These are phyloP conservation scores for Quercus parvula DNA, from an alignment of 306 rosid genomes.

Conservation along the genomic window DNA sequence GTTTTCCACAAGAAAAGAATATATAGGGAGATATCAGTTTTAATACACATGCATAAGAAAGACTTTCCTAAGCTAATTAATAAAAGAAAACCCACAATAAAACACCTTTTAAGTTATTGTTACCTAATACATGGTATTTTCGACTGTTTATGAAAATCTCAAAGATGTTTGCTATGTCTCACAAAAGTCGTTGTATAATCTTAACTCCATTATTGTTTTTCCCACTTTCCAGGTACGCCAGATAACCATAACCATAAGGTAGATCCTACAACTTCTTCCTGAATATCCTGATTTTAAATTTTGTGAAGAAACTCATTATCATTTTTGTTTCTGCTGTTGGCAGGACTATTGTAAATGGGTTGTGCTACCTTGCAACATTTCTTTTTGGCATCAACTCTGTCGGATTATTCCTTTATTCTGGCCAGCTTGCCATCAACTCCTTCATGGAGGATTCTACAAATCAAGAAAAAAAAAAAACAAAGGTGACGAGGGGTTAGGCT, in stretches of 20 bases:
- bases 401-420: conserved; percentile 81
- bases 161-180: neutral
- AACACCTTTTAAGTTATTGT: conserved; percentile 13
- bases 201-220: conserved; percentile 1
- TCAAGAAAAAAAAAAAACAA: conserved; percentile 34
- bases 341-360: conserved; percentile 88
- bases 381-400: conserved; percentile 75
- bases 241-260: conserved; percentile 86
- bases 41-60: neutral
- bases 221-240: conserved; percentile 75
- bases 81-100: neutral
- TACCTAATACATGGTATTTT: conserved; percentile 6
- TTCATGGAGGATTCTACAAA: conserved; percentile 42
- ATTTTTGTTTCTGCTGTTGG: conserved; percentile 15
- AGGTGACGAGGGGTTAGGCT: conserved; percentile 39
- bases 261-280: conserved; percentile 22
- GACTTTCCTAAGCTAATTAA: conserved; percentile 11
- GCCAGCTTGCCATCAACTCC: conserved; percentile 74
- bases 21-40: neutral
- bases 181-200: neutral
- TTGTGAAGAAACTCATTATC: conserved; percentile 18
- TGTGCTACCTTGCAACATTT: conserved; percentile 93
- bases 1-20: neutral
- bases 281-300: neutral
- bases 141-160: conserved; percentile 11